Base-by-base conservation (phyloP, 768 basidiomycete species). In the Polyporus arcularius region DNA sequence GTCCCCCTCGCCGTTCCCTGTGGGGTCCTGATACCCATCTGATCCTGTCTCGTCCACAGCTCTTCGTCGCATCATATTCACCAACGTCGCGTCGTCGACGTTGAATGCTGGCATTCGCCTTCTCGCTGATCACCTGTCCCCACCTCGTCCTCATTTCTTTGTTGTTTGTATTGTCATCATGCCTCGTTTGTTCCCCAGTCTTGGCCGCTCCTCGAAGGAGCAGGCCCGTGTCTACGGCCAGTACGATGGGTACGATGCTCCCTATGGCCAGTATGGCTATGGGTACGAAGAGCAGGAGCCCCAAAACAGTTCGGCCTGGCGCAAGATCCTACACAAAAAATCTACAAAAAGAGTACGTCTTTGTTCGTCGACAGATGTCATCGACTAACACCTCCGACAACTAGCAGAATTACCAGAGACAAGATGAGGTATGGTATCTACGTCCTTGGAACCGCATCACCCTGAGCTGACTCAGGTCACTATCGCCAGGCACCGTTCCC, bases 111-210 rank as follows among this genome's bases (percentile, higher is more conserved):
- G 55, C 59, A 60, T 64, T 64, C 51, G 39, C n/a, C 4, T 41
- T 35, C 43, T 51, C 50, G 2, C 52, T 53, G 26, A 38, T 50
- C 39, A 35, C 30, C 52, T 31, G 41, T 5, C 28, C 43, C 16
- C 40, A 12, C 41, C 54, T 18, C 51, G 12, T 21, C 43, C n/a
- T 50, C 42, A 35, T 54, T 26, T 39, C 12, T 41, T 12, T 53
- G n/a, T 31, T 51, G 26, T 26, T 53, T 11, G 12, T 30, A 32
- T 32, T 32, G 11, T 18, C 54, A 41, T 10, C 31, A 72, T 72
- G 71, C 68, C 69, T 62, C 67, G 68, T 48, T 51, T 72, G 12
- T 70, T 72, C 51, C 62, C 66, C 30, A 66, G 65, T 26, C 62
- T 70, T 38, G 64, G 69, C 49, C 68, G 66, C 43, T 65, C 66